Base-by-base conservation (phyloP, 495 filamentous ascomycete species). In the Xylaria sp. region DNA sequence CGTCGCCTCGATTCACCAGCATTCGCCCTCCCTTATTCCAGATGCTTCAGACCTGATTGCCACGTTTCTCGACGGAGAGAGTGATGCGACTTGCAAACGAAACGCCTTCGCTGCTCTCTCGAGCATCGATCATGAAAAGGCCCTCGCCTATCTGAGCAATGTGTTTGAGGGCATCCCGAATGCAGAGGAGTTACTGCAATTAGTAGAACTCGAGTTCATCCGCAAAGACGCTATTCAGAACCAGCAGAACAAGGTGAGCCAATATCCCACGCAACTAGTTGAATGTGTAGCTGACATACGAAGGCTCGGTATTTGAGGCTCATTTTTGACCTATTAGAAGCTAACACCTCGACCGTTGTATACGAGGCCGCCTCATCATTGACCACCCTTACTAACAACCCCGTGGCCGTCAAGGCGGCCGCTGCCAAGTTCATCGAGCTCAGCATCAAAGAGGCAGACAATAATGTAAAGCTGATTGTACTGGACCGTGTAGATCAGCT, bases 331-430 rank as follows among this genome's bases (percentile, higher is more conserved):
- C 89, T 99, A 26, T 87, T 99, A 43, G 97, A 99, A 80, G 94
- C 96, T 37, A 90, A 90, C 43, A 92, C 95, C 31, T 93, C 93
- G 48, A 99, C 97, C 17, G 97, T 99, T 21, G 93, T 98, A 37
- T 99, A 99, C 77, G 97, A 98, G 82, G 95, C 97, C 43, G 97
- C 97, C n/a, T 97, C 95, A 12, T 97, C 94, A n/a, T 85, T 98
- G 67, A 98, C 95, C 24, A 89, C 94, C 8, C 87, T 99, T 26
- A 98, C 97, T 19, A 97, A 88, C 80, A 99, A 98, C 82, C 95
- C 97, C 11, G 96, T 98, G 48, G 97, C 95, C 48, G 95, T 99
- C 57, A 99, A 98, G 81, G 97, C 97, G 50, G 95, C 97, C 19
- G 97, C 97, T 5, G 86, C 87, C 61, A 99, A 99, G 79, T 95